Percentiles rank a stretch among this genome's conserved stretches.
Conservation (phyloP, 139 green algal species). For the Tetraselmis chui region DNA sequence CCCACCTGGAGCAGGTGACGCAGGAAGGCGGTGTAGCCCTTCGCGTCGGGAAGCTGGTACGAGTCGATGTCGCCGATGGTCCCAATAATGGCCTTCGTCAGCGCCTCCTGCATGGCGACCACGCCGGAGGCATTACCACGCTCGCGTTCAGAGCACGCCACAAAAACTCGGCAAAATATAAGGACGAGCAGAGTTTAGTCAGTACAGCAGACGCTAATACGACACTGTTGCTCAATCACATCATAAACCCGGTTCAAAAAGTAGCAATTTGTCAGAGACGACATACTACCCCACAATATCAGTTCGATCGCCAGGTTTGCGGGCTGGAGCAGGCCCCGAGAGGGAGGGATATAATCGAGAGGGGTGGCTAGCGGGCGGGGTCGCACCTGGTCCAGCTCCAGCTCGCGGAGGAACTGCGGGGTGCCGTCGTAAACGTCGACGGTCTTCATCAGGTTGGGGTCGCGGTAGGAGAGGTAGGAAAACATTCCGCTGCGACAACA, state of each 20-base stretch:
- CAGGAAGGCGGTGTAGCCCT: constrained; percentile 71
- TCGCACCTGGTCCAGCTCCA: constrained; percentile 56
- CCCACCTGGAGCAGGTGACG: constrained; percentile 84
- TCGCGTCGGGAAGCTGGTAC: constrained; percentile 92
- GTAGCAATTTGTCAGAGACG: too few species aligned
- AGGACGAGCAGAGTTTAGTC: too few species aligned
- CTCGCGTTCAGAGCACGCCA: too few species aligned
- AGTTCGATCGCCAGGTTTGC: too few species aligned
- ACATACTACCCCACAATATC: too few species aligned
- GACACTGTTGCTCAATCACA: too few species aligned
- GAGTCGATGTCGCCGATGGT: constrained; percentile 90
- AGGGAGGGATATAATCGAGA: too few species aligned
- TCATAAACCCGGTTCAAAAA: too few species aligned
- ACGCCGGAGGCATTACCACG: too few species aligned
- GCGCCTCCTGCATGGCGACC: constrained; percentile 63
- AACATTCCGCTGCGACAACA: constrained; percentile 65
- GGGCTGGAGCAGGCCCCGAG: too few species aligned
- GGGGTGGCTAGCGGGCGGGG: not conserved
- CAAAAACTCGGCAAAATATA: too few species aligned
- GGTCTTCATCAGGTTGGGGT: constrained; percentile 95
- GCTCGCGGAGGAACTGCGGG: constrained; percentile 64
- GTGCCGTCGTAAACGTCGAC: constrained; percentile 81
- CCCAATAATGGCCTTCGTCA: constrained; percentile 94
- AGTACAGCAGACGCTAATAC: too few species aligned
- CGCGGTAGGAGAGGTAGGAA: constrained; percentile 87